Conservation (phyloP, 2,329 filamentous ascomycete genomes). For the Verticillium albo-atrum region DNA sequence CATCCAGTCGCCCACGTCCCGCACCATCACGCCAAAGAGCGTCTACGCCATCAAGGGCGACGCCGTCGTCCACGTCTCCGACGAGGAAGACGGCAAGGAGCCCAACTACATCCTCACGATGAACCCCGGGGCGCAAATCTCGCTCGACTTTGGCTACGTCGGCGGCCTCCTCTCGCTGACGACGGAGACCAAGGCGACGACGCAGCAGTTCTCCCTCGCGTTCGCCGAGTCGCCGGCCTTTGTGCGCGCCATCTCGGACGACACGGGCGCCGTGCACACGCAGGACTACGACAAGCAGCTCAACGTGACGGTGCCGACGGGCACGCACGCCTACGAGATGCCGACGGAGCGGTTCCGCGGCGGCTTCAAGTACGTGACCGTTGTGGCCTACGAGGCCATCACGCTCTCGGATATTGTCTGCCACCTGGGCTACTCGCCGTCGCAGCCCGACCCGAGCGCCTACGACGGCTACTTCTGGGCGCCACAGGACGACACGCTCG, state of each 20-base stretch:
- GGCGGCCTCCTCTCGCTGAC: slow-evolving; percentile 11
- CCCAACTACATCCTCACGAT: slow-evolving; percentile 1
- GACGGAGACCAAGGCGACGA: neutral
- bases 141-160: slow-evolving; percentile 13
- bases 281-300: slow-evolving; percentile 18
- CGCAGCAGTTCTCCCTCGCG: slow-evolving; percentile 15
- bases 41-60: slow-evolving; percentile 6
- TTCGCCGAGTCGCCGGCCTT: slow-evolving; percentile 17
- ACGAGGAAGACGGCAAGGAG: neutral
- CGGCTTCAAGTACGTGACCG: slow-evolving; percentile 38
- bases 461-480: slow-evolving; percentile 40
- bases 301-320: slow-evolving; percentile 10
- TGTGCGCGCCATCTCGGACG: slow-evolving; percentile 17
- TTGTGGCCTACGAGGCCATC: slow-evolving; percentile 18
- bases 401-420: slow-evolving; percentile 19
- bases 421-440: slow-evolving; percentile 24
- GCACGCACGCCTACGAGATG: slow-evolving; percentile 7
- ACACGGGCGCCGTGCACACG: slow-evolving; percentile 14
- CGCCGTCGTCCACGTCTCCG: slow-evolving; percentile 1
- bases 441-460: slow-evolving; percentile 30
- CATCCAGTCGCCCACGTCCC: slow-evolving; percentile 7
- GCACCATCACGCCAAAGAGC: slow-evolving; percentile 4
- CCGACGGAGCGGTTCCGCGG: slow-evolving; percentile 31
- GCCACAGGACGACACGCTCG: slow-evolving; percentile 37
- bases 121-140: slow-evolving; percentile 6